A percentile compares a stretch with the other conserved stretches of the same genome.
Evolutionary conservation across 73 alveolate genomes (phyloP).

Genomic region (Symbiodinium pilosum): DNA sequence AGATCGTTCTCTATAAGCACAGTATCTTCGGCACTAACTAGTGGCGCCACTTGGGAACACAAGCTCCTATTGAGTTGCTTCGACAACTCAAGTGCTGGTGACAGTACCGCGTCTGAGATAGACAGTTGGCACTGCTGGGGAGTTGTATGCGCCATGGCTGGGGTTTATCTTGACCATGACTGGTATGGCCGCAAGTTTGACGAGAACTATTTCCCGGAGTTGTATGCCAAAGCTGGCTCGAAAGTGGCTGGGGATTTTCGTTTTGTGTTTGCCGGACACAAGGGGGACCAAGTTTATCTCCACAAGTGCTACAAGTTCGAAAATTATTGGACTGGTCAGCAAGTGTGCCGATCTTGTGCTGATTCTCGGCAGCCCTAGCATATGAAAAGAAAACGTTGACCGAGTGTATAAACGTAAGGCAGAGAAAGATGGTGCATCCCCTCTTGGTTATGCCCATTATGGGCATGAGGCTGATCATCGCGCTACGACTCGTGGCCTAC

Average conservation of each 20-base stretch:
- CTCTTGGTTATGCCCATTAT: not conserved
- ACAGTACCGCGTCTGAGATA: not conserved
- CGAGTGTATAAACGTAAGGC: not conserved
- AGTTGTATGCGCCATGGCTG: not conserved
- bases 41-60: not conserved
- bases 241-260: not conserved
- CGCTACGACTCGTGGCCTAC: not conserved
- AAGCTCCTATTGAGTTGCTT: not conserved
- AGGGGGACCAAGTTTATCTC: conserved; percentile 8
- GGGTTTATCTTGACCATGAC: not conserved
- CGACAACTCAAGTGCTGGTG: not conserved
- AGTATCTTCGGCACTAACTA: not conserved
- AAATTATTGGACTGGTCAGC: not conserved
- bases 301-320: not conserved
- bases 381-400: too few relatives aligned
- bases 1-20: not conserved
- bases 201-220: not conserved
- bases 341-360: not conserved
- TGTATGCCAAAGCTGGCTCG: not conserved
- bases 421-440: not conserved
- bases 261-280: not conserved
- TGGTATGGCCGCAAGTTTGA: not conserved
- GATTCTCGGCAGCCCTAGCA: not conserved
- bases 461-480: conserved; percentile 5
- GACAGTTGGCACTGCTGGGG: conserved; percentile 18